Evolutionary conservation across 176 grass and related monocot genomes (phyloP).

Genomic region (Juncus inflexus): DNA sequence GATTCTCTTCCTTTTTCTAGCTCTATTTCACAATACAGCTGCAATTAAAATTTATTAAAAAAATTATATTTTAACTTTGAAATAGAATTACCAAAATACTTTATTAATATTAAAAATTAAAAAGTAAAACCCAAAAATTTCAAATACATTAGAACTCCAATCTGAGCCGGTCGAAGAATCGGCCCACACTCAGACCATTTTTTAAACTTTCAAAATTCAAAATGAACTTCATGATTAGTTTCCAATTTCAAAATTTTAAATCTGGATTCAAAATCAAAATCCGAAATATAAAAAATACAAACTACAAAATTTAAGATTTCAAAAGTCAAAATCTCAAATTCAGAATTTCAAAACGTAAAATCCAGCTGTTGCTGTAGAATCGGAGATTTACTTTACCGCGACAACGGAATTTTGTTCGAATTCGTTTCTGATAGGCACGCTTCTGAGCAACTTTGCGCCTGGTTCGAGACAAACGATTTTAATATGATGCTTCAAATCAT

Average conservation of each 20-base stretch:
- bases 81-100: background rate
- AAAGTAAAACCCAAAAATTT: constrained; percentile 7
- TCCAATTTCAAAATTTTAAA: too few species aligned
- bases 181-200: too few species aligned
- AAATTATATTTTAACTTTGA: background rate
- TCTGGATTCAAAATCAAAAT: too few species aligned
- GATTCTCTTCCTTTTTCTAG: constrained; percentile 61
- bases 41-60: constrained; percentile 19
- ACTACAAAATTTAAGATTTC: constrained; percentile 12
- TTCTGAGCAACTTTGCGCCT: constrained; percentile 51
- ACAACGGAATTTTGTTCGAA: constrained; percentile 85
- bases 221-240: too few species aligned
- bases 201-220: too few species aligned
- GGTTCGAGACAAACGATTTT: constrained; percentile 49
- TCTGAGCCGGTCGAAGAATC: too few species aligned
- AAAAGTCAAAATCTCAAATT: constrained; percentile 6
- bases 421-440: constrained; percentile 47
- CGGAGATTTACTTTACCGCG: constrained; percentile 35
- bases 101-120: background rate
- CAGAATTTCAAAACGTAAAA: too few species aligned
- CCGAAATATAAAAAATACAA: background rate
- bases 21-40: constrained; percentile 82
- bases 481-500: constrained; percentile 42
- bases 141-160: background rate
- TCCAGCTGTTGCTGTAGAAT: background rate